A percentile compares a stretch with the other conserved stretches of the same genome.
Evolutionary conservation across 192 early-diverging fungal genomes (phyloP).

Genomic region (Coemansia sp.): DNA sequence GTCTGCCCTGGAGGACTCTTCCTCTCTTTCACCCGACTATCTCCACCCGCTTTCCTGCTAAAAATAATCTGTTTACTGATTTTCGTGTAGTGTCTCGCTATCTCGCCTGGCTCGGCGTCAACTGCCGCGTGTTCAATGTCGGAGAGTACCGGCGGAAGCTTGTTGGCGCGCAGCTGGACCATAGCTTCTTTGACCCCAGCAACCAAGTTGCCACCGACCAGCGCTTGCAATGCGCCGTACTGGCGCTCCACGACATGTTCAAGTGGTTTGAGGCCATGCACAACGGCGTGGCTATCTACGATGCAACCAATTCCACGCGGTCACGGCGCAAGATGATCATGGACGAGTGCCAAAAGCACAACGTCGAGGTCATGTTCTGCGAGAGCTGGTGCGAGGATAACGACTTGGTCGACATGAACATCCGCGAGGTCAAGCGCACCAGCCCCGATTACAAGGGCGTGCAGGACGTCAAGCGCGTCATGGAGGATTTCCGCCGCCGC

Average conservation of each 20-base stretch:
- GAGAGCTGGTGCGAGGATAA: slow-evolving; percentile 93
- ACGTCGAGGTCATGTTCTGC: slow-evolving; percentile 93
- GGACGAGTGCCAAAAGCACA: slow-evolving; percentile 64
- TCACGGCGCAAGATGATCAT: slow-evolving; percentile 72
- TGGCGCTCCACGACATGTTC: slow-evolving; percentile 91
- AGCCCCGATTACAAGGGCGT: slow-evolving; percentile 88
- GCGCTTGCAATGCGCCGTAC: slow-evolving; percentile 74
- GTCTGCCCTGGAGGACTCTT: too few relatives aligned
- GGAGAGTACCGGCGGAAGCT: slow-evolving; percentile 95
- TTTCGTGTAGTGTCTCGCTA: slow-evolving; percentile 75
- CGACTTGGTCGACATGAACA: slow-evolving; percentile 83
- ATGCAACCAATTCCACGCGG: slow-evolving; percentile 95
- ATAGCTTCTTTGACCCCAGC: slow-evolving; percentile 89
- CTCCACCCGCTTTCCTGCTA: background rate
- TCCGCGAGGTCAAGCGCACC: slow-evolving; percentile 91
- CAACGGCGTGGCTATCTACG: slow-evolving; percentile 91
- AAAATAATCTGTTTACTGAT: slow-evolving; percentile 1
- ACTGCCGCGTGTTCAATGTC: slow-evolving; percentile 94
- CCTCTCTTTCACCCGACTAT: background rate
- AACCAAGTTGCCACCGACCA: slow-evolving; percentile 65
- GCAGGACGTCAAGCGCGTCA: slow-evolving; percentile 83
- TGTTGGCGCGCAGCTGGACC: slow-evolving; percentile 74
- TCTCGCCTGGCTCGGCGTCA: slow-evolving; percentile 92
- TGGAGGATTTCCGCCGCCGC: slow-evolving; percentile 84
- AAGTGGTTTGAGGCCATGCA: slow-evolving; percentile 81